These are phyloP conservation scores for Cercospora nicotianae DNA, from an alignment of 2,329 filamentous ascomycete genomes.

Conservation along the genomic window DNA sequence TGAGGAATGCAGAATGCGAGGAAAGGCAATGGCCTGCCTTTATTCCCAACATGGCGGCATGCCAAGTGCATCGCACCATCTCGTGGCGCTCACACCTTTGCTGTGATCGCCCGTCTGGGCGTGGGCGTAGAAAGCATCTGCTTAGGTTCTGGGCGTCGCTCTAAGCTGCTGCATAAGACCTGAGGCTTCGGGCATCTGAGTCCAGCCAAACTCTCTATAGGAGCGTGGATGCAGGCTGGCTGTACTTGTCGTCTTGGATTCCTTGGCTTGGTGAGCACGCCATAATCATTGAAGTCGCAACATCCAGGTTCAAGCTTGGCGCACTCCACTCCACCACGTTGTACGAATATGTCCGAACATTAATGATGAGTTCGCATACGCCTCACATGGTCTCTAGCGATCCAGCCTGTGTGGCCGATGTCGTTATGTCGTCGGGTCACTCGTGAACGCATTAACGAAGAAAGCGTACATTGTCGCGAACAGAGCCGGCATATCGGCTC, in stretches of 20 bases:
- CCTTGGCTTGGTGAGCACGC: not conserved
- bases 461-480: too few species aligned
- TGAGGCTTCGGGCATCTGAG: not conserved
- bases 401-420: not conserved
- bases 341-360: too few species aligned
- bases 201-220: not conserved
- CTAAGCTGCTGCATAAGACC: not conserved
- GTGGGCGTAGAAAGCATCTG: not conserved
- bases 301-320: too few species aligned
- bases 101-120: not conserved
- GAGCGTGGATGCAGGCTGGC: not conserved
- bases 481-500: too few species aligned
- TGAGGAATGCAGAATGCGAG: not conserved
- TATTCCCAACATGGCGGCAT: not conserved
- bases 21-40: not conserved
- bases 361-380: not conserved
- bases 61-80: slow-evolving; percentile 17
- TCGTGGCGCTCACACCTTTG: slow-evolving; percentile 4
- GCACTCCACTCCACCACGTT: not conserved
- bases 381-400: not conserved
- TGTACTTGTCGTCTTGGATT: not conserved
- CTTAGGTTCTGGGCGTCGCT: slow-evolving; percentile 1
- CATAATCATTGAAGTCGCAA: not conserved
- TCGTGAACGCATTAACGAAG: too few species aligned
- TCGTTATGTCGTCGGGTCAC: not conserved